Percentiles rank a stretch among this genome's conserved stretches.
phyloP scores from a whole-genome alignment of 345 rosid genomes.

The Eucalyptus marginata region DNA sequence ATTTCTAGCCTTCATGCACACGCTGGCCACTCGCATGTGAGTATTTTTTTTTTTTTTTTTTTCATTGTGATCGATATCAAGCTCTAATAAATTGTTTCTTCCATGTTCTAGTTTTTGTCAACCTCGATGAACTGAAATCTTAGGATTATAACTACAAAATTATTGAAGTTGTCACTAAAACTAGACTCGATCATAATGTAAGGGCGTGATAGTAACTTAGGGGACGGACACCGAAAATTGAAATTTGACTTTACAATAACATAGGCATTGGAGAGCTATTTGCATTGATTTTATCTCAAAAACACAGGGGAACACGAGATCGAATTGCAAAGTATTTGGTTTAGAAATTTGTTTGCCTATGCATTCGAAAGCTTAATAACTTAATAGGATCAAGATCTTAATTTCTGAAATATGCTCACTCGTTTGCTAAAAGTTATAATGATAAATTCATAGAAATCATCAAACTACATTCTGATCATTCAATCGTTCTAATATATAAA shows the following conservation, averaged over 20 bases:
- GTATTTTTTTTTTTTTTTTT: neutral
- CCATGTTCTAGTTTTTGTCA: neutral
- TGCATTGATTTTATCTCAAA: neutral
- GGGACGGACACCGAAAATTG: neutral
- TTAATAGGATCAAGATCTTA: neutral
- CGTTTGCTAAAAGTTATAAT: neutral
- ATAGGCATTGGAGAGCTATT: neutral
- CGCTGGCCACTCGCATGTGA: neutral
- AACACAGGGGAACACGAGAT: neutral
- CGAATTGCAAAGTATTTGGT: neutral
- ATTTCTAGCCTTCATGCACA: neutral
- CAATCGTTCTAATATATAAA: too few relatives aligned
- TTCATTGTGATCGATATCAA: neutral
- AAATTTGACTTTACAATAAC: too few relatives aligned
- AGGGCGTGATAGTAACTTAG: neutral
- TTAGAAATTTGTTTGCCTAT: neutral
- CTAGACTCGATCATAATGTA: neutral
- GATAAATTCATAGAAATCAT: too few relatives aligned
- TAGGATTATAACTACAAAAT: neutral
- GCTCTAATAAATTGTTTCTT: neutral
- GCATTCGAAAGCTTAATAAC: neutral
- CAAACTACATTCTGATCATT: rapidly evolving
- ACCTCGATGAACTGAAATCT: neutral
- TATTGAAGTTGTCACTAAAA: neutral
- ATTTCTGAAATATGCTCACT: rapidly evolving